These are phyloP conservation scores for Diaporthe longicolla DNA, from an alignment of 2,329 filamentous ascomycete species.

Conservation along the genomic window DNA sequence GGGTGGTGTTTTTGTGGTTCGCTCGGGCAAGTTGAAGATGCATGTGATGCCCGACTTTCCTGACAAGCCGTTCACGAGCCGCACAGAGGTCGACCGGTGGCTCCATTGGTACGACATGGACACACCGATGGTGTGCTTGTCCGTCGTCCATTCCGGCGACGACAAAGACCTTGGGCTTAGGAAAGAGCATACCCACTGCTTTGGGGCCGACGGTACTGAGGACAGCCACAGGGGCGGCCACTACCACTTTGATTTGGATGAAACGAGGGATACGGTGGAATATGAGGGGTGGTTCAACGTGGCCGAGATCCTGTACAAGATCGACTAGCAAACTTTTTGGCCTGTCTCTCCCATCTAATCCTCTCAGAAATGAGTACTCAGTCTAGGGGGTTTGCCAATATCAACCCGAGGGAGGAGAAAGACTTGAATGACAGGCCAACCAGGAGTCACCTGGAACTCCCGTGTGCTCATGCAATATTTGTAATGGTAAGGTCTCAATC, in stretches of 20 bases:
- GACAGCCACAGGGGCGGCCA: constrained; percentile 55
- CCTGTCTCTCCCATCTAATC: neutral
- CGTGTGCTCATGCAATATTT: too few species aligned
- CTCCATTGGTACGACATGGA: constrained; percentile 56
- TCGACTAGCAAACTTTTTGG: neutral
- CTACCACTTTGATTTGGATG: constrained; percentile 59
- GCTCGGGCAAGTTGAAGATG: constrained; percentile 53
- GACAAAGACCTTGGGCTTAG: constrained; percentile 54
- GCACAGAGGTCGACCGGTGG: constrained; percentile 54
- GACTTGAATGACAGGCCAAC: too few species aligned
- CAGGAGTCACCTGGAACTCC: too few species aligned
- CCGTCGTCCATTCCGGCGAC: constrained; percentile 59
- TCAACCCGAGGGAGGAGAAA: neutral
- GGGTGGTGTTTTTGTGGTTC: constrained; percentile 58
- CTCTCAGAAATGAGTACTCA: neutral
- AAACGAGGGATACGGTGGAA: constrained; percentile 53
- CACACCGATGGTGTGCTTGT: constrained; percentile 56
- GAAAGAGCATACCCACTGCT: constrained; percentile 64
- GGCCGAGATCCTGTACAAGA: constrained; percentile 51
- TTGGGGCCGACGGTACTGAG: constrained; percentile 50
- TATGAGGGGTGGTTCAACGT: constrained; percentile 63
- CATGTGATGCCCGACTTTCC: constrained; percentile 64
- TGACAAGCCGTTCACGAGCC: constrained; percentile 49
- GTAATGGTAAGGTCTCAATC: too few species aligned
- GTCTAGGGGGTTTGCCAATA: neutral